Base-by-base conservation (phyloP, 495 filamentous ascomycete species). In the Daldinia bambusicola region DNA sequence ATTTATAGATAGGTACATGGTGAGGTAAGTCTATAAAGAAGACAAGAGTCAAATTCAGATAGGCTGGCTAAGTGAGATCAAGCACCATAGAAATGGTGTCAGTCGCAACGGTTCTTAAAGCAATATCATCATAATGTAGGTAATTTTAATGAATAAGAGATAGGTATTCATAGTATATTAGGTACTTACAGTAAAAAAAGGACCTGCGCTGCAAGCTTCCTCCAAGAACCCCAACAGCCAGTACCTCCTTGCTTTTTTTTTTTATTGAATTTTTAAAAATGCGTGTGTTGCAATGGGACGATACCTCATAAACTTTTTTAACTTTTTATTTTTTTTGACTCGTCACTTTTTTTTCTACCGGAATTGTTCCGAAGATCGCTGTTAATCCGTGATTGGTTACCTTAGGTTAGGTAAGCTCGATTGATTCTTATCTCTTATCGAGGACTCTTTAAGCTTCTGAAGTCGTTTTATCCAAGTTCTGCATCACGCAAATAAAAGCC, bases 101-200 rank as follows among this genome's bases (percentile, higher is more conserved):
- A 94, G 89, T 91, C 92, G 94, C 94, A 97, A 93, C 93, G 94
- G 93, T 97, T 97, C 94, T 86, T 81, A 76, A 80, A 77, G 72
- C 76, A 77, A 75, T 79, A 73, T 82, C 78, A 82, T 87, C 84
- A 85, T 81, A 26, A 37, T 53, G 22, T 22, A 51, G 26, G 26
- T 22, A 51, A 30, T 22, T 20, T 26, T 38, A 16, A 60, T 31
- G 14, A 57, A 45, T 31, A 34, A 16, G 36, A 48, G 18, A 51
- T 26, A 26, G 26, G 26, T 26, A 26, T 52, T 43, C 32, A 41
- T 52, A 34, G 26, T 2, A 6, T 51, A 40, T n/a, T n/a, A n/a
- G n/a, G n/a, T 52, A 66, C 63, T 66, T 60, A 66, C 63, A 32
- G 2, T 22, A 26, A 38, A 60, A 22, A 30, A 59, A 18, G 34